A percentile compares a stretch with the other conserved stretches of the same genome.
Evolutionary conservation across 441 rosid species (phyloP).

Genomic region (Geranium incanum): DNA sequence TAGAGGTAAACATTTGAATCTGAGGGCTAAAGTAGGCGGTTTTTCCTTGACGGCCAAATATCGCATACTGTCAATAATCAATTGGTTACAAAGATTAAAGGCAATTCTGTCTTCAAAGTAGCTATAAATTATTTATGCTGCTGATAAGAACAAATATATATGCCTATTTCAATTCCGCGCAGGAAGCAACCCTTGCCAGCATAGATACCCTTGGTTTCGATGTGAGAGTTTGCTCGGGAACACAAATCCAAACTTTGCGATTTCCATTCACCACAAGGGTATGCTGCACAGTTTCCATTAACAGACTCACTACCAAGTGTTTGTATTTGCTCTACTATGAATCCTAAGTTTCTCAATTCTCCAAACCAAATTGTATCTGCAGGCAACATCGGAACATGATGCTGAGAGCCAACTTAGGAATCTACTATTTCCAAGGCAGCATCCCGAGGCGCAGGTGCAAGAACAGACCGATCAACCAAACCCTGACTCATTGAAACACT

Average conservation of each 20-base stretch:
- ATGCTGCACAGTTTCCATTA: slow-evolving; percentile 15
- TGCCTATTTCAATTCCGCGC: slow-evolving; percentile 9
- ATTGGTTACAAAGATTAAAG: too few species aligned
- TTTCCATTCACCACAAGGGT: slow-evolving; percentile 67
- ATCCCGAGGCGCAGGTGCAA: slow-evolving; percentile 23
- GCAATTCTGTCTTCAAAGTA: background rate
- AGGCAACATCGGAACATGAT: slow-evolving; percentile 74
- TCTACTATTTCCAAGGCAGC: slow-evolving; percentile 51
- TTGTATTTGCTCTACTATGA: background rate
- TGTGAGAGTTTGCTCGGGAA: slow-evolving; percentile 73
- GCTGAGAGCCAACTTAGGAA: slow-evolving; percentile 75
- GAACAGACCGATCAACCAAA: slow-evolving; percentile 45
- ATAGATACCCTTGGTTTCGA: slow-evolving; percentile 84
- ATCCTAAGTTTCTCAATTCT: background rate
- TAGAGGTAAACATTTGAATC: slow-evolving; percentile 53
- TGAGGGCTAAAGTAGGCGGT: background rate
- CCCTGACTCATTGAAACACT: slow-evolving; percentile 12
- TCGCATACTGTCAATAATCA: too few species aligned
- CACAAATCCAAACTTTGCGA: slow-evolving; percentile 73
- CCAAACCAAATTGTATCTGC: slow-evolving; percentile 22
- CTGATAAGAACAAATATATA: too few species aligned
- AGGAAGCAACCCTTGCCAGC: slow-evolving; percentile 63
- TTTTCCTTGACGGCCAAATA: background rate
- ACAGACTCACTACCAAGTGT: background rate
- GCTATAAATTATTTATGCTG: slow-evolving; percentile 3